phyloP scores from a whole-genome alignment of 2,329 filamentous ascomycete genomes.

The Penicillium sp. region DNA sequence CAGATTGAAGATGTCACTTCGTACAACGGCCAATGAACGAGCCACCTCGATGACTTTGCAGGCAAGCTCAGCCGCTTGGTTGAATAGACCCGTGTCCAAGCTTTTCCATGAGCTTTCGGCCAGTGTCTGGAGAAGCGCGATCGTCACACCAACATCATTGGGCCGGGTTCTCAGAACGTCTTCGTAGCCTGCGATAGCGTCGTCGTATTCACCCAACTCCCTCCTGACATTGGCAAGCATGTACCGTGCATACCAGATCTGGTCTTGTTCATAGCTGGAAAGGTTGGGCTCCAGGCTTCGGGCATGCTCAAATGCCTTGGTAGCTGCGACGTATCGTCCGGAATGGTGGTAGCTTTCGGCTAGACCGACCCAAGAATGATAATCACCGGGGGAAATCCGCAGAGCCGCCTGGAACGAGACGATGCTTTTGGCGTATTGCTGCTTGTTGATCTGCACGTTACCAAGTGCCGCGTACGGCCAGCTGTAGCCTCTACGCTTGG shows the following conservation, averaged over 20 bases:
- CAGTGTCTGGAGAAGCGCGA: conserved; percentile 83
- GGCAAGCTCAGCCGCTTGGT: conserved; percentile 73
- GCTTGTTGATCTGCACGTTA: conserved; percentile 90
- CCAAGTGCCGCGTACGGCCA: conserved; percentile 95
- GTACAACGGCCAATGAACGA: conserved; percentile 57
- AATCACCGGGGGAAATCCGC: conserved; percentile 78
- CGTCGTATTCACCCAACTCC: conserved; percentile 85
- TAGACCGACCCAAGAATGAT: conserved; percentile 92
- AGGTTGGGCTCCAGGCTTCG: conserved; percentile 67
- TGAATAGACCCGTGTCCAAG: conserved; percentile 80
- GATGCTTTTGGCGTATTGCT: conserved; percentile 84
- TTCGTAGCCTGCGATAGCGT: conserved; percentile 74
- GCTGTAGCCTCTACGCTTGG: conserved; percentile 86
- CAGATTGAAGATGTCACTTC: conserved; percentile 78
- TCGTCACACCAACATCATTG: conserved; percentile 78
- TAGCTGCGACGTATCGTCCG: conserved; percentile 88
- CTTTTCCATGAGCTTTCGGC: conserved; percentile 76
- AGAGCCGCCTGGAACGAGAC: conserved; percentile 89
- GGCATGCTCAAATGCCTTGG: conserved; percentile 84
- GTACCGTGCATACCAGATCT: conserved; percentile 94
- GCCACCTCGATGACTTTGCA: conserved; percentile 68
- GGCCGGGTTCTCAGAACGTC: conserved; percentile 67
- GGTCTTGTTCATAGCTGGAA: conserved; percentile 56
- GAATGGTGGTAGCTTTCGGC: conserved; percentile 98
- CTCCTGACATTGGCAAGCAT: conserved; percentile 94